Base-by-base conservation (phyloP, 192 early-diverging fungal species). In the Coemansia sp. region DNA sequence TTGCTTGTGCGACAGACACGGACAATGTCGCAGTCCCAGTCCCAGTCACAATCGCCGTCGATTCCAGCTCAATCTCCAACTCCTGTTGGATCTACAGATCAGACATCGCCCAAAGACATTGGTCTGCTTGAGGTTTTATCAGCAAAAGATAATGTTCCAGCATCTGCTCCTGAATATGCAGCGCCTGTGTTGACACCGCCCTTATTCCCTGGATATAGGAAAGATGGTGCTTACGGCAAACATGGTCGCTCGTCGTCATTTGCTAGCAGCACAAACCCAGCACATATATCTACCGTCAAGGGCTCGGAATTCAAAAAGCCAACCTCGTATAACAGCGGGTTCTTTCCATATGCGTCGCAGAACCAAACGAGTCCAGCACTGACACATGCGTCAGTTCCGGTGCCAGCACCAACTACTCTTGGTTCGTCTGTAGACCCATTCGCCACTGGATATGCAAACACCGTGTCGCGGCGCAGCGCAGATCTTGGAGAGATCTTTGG, bases 401-500 rank as follows among this genome's bases (percentile, higher is more conserved):
- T 20, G 61, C 50, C 40, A 30, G 12, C 36, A 8, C 29, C 22
- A 29, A 28, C 28, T 11, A 8, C 48, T 4, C 7, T 11, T 6
- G 51, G 25, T 22, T 2, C 51, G 11, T 28, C 5, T 3, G 28
- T 28, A 2, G 51, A 52, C 25, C 22, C 56, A 11, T 30, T 48
- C 25, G 38, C 38, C 7, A 6, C 32, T 12, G 56, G 54, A 6
- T 36, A 36, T 33, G 32, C 42, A 16, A 56, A 61, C 17, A 28
- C 32, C 7, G 20, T 34, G 5, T 54, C 70, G 3, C 60, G 76
- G n/a, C 66, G 49, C 8, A 78, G 76, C 49, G 61, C 71, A 0
- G 76, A 73, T 28, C 62, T 78, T 34, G 62, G 56, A 25, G 76
- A 69, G 29, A 34, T 78, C 36, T 61, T 69, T 50, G 48, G 54